Evolutionary conservation across 129 eudicot species (phyloP), one percentile per base, ranked within the genome.

Genomic region (Pittosporum tobira): DNA sequence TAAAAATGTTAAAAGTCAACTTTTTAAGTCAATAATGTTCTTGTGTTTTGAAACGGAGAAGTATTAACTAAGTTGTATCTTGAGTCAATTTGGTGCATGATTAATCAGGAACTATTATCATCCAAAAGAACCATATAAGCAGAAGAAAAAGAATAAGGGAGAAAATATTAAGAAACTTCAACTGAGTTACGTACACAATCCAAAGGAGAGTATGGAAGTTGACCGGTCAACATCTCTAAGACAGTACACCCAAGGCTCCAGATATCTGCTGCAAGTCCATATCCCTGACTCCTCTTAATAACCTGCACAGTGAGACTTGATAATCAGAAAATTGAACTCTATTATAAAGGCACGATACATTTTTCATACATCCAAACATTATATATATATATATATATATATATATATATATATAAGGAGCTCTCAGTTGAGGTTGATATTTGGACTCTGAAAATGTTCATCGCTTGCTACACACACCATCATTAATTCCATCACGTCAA

Each of bases 201-300:
- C 75, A 90, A 53, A 57, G 81, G 82, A 25, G 72, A 34, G 62
- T 90, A 90, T 0, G 97, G 97, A 66, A 90, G 76, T 55, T 77
- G 76, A 22, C 87, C 62, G 13, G 97, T 90, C 67, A 82, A 71
- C 97, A 90, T 79, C 84, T 90, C 97, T 64, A 90, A 62, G 37
- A 90, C 97, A n/a, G 97, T 90, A 66, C 97, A 90, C 21, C 97
- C 97, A 62, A 90, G 95, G 73, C 97, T 90, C 97, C 97, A 90
- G 66, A 90, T 90, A 76, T 90, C 97, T 62, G 97, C 97, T 43
- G 95, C 80, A 55, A 80, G 84, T 36, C 97, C 97, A 75, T 85
- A 90, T 18, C 95, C 94, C 51, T 61, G 73, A 67, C 74, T 80
- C 40, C 55, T 55, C 52, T 77, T 71, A 22, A 90, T 94, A 37